Conservation (phyloP, 2,329 filamentous ascomycete genomes). For the Beauveria medogensis region DNA sequence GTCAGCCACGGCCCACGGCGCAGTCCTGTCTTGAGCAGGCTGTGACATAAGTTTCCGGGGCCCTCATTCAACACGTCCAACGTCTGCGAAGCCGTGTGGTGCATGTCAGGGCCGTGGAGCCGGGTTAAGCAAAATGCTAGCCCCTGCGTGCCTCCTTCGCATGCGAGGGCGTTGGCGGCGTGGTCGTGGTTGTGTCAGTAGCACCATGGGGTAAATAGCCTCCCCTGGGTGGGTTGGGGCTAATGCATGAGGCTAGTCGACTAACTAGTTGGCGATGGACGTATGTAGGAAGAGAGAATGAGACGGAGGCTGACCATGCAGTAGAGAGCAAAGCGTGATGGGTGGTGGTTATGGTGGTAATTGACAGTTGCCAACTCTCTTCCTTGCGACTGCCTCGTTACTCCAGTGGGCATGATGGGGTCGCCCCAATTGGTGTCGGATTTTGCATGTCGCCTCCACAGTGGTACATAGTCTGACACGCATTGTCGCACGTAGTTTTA, state of each 20-base stretch:
- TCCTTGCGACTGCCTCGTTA: too few species aligned
- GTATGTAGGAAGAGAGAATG: not conserved
- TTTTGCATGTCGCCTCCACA: not conserved
- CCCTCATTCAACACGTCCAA: slow-evolving; percentile 1
- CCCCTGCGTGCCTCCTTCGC: not conserved
- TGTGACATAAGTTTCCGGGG: not conserved
- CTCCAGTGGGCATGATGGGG: too few species aligned
- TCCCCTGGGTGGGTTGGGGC: not conserved
- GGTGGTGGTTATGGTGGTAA: not conserved
- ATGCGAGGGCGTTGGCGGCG: not conserved
- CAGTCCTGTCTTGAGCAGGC: not conserved
- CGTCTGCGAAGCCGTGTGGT: slow-evolving; percentile 4
- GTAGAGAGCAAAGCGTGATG: not conserved
- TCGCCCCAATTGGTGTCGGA: not conserved
- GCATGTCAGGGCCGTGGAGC: slow-evolving; percentile 8
- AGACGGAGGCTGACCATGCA: not conserved
- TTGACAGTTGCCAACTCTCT: too few species aligned
- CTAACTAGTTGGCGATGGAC: not conserved
- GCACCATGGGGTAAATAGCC: not conserved
- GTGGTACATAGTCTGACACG: slow-evolving; percentile 1
- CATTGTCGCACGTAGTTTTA: slow-evolving; percentile 2
- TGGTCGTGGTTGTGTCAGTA: not conserved
- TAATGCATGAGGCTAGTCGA: not conserved
- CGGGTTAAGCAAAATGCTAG: not conserved
- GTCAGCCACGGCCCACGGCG: not conserved